Conservation (phyloP, 2,329 filamentous ascomycete genomes). For the Aspergillus alliaceus region DNA sequence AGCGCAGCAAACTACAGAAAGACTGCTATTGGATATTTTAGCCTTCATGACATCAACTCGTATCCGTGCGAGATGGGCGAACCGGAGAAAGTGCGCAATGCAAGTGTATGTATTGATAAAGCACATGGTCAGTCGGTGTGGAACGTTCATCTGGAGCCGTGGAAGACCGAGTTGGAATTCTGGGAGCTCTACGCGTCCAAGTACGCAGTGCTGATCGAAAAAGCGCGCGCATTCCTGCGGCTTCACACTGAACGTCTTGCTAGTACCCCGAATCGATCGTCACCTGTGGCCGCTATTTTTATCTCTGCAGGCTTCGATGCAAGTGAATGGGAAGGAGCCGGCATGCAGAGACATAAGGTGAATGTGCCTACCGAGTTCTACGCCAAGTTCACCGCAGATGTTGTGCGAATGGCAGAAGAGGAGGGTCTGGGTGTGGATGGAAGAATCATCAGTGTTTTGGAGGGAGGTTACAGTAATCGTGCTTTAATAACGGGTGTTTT, state of each 20-base stretch:
- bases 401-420: slow-evolving; percentile 79
- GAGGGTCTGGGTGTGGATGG: slow-evolving; percentile 76
- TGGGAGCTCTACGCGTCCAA: slow-evolving; percentile 82
- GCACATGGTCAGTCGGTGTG: slow-evolving; percentile 92
- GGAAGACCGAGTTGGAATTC: slow-evolving; percentile 80
- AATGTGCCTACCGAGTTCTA: slow-evolving; percentile 98
- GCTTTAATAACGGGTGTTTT: slow-evolving; percentile 84
- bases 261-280: slow-evolving; percentile 56
- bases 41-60: slow-evolving; percentile 96
- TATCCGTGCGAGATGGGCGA: slow-evolving; percentile 97
- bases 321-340: slow-evolving; percentile 86
- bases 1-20: slow-evolving; percentile 77
- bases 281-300: slow-evolving; percentile 84
- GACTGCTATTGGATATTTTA: slow-evolving; percentile 91
- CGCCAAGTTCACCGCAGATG: slow-evolving; percentile 81
- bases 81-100: slow-evolving; percentile 86
- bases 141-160: slow-evolving; percentile 91
- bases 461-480: slow-evolving; percentile 93
- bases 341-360: slow-evolving; percentile 94
- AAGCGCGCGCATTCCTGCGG: slow-evolving; percentile 75
- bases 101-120: slow-evolving; percentile 90
- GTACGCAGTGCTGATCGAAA: slow-evolving; percentile 75
- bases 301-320: slow-evolving; percentile 96
- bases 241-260: slow-evolving; percentile 68
- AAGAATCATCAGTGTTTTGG: slow-evolving; percentile 86